Base-by-base conservation (phyloP, 202 grass and related monocot genomes). In the Schoenoplectus tabernaemontani region DNA sequence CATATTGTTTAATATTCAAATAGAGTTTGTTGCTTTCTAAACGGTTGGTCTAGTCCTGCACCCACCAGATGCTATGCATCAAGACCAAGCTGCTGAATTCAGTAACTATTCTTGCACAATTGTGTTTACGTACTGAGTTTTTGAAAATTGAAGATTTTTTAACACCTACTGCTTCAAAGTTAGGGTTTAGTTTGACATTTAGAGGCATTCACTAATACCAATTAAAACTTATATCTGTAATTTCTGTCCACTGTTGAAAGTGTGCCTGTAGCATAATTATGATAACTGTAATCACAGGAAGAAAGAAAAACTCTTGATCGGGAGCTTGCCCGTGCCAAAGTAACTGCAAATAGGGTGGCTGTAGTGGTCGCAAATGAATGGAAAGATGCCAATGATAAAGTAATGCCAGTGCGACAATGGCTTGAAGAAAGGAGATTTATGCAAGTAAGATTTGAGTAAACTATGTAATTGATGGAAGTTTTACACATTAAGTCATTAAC, bases 321-420 rank as follows among this genome's bases (percentile, higher is more conserved):
- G 51, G 96, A 98, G 81, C 92, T 98, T 88, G 86, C 96, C 79
- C 89, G 96, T 38, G 84, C 96, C 17, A 98, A 98, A 86, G 91
- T 98, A 78, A 92, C 86, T 6, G 96, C 96, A 67, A 98, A 98
- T 79, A 91, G 96, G 78, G 96, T 98, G 82, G 96, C 96, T 22
- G 96, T 95, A 57, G 96, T 98, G 26, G 96, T 95, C 53, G 96
- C 96, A 72, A 98, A 98, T 88, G 96, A 98, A 77, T 98, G 96
- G 96, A 98, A 98, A 85, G 96, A 98, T 90, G 91, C 86, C 69
- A 98, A 89, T 86, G 96, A 95, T 81, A 98, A 98, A 92, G 96
- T 98, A 81, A 98, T 98, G 96, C 96, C 96, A 75, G 91, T 98
- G 54, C 95, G 91, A 80, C 96, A 98, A 53, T 98, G 96, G 96